Conservation (phyloP, 2,329 filamentous ascomycete species). For the Aspergillus novofumigatus region DNA sequence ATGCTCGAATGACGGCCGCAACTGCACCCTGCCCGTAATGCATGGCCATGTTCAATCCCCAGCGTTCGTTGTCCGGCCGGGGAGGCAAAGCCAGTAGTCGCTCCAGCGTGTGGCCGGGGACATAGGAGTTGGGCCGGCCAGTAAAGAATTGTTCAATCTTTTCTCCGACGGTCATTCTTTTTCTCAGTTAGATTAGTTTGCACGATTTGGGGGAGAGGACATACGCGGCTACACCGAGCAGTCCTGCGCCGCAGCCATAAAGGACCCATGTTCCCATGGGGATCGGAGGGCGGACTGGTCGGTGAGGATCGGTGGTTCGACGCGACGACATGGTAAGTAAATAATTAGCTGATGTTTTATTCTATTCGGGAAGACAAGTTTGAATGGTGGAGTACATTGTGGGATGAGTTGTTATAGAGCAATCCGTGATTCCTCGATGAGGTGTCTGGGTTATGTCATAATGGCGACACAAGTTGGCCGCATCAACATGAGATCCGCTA, state of each 20-base stretch:
- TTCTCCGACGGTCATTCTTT: constrained; percentile 1
- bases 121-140: constrained; percentile 3
- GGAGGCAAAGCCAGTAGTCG: neutral
- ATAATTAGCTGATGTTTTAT: neutral
- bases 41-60: constrained; percentile 1
- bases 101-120: constrained; percentile 1
- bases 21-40: constrained; percentile 4
- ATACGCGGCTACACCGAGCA: constrained; percentile 3
- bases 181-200: neutral
- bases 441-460: too few species aligned
- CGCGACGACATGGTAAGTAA: constrained; percentile 8
- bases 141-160: constrained; percentile 6
- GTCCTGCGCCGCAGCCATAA: constrained; percentile 2
- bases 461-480: neutral
- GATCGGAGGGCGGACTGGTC: neutral
- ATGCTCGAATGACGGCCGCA: constrained; percentile 1
- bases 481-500: neutral
- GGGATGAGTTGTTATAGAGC: too few species aligned
- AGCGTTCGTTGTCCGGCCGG: neutral
- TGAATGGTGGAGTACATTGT: too few species aligned
- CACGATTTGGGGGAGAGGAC: neutral
- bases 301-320: constrained; percentile 1
- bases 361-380: too few species aligned
- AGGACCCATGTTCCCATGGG: neutral
- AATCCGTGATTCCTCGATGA: too few species aligned